Percentiles rank a stretch among this genome's conserved stretches.
Conservation (phyloP, 805 yeast species). For the Metahyphopichia silvanorum region DNA sequence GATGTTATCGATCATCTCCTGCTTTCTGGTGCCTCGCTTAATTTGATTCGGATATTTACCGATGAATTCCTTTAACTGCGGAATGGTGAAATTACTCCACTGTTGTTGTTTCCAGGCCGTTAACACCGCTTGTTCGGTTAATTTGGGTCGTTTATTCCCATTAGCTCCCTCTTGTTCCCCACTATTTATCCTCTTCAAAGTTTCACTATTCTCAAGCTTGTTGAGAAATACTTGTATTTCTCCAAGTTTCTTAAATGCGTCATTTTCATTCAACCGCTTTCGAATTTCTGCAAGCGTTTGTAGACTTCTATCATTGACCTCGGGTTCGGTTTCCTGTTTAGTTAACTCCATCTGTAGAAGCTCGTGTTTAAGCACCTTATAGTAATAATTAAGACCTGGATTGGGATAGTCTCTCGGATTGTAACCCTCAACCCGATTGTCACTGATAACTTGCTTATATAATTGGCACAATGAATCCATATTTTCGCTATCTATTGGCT, state of each 20-base stretch:
- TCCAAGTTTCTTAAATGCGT: not conserved
- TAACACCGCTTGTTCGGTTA: constrained; percentile 38
- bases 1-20: constrained; percentile 43
- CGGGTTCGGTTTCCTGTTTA: constrained; percentile 10
- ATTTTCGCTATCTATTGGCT: constrained; percentile 7
- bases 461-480: constrained; percentile 8
- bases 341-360: constrained; percentile 47
- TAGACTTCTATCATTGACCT: constrained; percentile 18
- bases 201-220: not conserved
- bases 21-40: constrained; percentile 36
- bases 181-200: not conserved
- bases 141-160: not conserved
- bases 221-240: not conserved
- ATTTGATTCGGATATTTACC: constrained; percentile 30
- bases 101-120: constrained; percentile 39
- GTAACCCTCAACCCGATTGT: constrained; percentile 46
- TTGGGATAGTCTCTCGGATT: constrained; percentile 57
- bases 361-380: constrained; percentile 59
- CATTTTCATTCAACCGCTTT: not conserved
- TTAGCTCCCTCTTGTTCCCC: not conserved
- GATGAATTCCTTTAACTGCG: constrained; percentile 41
- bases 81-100: constrained; percentile 35
- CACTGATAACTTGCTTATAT: constrained; percentile 24
- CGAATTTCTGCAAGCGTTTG: constrained; percentile 11
- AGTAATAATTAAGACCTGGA: constrained; percentile 68